Evolutionary conservation across 306 rosid genomes (phyloP), one percentile per base, ranked within the genome.

Genomic region (Prinsepia uniflora): DNA sequence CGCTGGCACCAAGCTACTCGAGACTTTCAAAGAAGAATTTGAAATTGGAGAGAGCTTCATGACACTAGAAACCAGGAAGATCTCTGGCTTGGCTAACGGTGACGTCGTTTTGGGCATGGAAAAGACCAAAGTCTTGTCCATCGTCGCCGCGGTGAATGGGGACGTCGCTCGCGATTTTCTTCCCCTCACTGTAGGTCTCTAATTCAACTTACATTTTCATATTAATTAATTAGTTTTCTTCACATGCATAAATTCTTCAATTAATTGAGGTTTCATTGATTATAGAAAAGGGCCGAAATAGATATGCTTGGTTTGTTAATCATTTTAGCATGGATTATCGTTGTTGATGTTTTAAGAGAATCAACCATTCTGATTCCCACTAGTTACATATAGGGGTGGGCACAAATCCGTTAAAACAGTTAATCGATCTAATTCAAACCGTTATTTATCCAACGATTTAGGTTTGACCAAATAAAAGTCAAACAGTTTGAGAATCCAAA

Each of bases 31-130:
- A 8, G 99, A 94, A 68, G 95, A 91, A 67, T 89, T 94, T 70
- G 99, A 94, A 76, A 72, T 91, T 8, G 99, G 97, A 6, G 87
- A 91, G 6, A 84, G 87, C 19, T 15, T 81, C 39, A 76, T 91
- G 62, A 80, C 89, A 2, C 82, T 94, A 5, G 91, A 94, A 67
- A 91, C 91, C 8, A 95, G 97, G 1, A 89, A 87, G 83, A 80
- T 91, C 59, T 95, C 96, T 43, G 92, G 96, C 39, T 91, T 94
- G 71, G 89, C 99, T 3, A 94, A 94, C 60, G 99, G 92, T 40
- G 83, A 96, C 1, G 97, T 84, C 34, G 96, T 94, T 55, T 34
- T 89, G 60, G 85, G 89, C 42, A 75, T 91, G 76, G 95, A 82
- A 5, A 89, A 83, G 66, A 94, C 95, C 6, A 86, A 82, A 53